Conservation (phyloP, 148 eudicot genomes). For the Suaeda aralocaspica region DNA sequence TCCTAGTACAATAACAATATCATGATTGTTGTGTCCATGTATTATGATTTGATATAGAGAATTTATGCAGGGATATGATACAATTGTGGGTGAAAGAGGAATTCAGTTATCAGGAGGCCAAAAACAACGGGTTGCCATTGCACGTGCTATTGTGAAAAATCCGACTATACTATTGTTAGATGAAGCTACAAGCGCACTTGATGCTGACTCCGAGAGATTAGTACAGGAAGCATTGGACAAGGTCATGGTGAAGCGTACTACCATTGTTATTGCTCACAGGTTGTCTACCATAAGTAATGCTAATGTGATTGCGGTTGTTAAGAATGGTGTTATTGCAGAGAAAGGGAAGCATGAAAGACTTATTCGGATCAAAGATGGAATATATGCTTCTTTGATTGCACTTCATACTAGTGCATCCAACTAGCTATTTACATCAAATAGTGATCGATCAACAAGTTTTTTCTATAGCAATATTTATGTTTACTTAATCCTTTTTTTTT, state of each 20-base stretch:
- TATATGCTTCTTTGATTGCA: slow-evolving; percentile 54
- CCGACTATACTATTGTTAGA: slow-evolving; percentile 59
- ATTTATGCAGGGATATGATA: slow-evolving; percentile 59
- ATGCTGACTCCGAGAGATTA: slow-evolving; percentile 63
- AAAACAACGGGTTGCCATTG: slow-evolving; percentile 75
- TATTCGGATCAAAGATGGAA: slow-evolving; percentile 47
- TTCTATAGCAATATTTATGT: too few relatives aligned
- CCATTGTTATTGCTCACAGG: slow-evolving; percentile 64
- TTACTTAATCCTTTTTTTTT: too few relatives aligned
- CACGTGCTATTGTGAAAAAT: slow-evolving; percentile 65
- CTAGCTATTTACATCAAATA: neutral
- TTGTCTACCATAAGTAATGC: slow-evolving; percentile 62
- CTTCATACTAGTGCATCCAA: slow-evolving; percentile 43
- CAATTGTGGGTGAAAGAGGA: slow-evolving; percentile 72
- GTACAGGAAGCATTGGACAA: slow-evolving; percentile 68
- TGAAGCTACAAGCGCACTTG: slow-evolving; percentile 82
- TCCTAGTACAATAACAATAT: neutral
- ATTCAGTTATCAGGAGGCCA: slow-evolving; percentile 74
- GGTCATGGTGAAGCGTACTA: slow-evolving; percentile 64
- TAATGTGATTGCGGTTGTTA: slow-evolving; percentile 57
- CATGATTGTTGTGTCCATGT: neutral
- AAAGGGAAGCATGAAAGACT: slow-evolving; percentile 62
- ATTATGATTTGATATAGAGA: neutral
- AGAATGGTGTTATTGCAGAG: slow-evolving; percentile 62
- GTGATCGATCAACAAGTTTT: neutral